Percentiles rank a stretch among this genome's conserved stretches.
Conservation (phyloP, 2,329 filamentous ascomycete genomes). For the Lithohypha guttulata region DNA sequence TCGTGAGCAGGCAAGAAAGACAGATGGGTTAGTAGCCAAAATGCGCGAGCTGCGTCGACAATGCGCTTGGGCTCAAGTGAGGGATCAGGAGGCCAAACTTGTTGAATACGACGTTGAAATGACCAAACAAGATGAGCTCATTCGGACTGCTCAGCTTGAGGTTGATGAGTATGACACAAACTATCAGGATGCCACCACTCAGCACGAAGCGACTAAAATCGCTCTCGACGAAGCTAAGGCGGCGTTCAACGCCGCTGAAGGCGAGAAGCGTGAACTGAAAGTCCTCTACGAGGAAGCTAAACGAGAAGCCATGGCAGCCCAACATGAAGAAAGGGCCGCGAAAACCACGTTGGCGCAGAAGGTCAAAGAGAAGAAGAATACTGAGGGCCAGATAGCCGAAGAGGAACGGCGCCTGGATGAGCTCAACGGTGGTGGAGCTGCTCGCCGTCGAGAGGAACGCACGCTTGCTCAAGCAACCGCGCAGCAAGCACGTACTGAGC, state of each 20-base stretch:
- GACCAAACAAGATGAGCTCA: conserved; percentile 33
- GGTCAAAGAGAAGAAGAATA: conserved; percentile 18
- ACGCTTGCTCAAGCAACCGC: conserved; percentile 46
- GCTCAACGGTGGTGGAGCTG: conserved; percentile 58
- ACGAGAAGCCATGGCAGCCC: conserved; percentile 43
- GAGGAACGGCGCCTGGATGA: conserved; percentile 50
- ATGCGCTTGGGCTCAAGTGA: conserved; percentile 79
- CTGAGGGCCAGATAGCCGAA: conserved; percentile 32
- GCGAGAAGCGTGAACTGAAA: conserved; percentile 37
- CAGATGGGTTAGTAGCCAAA: conserved; percentile 53
- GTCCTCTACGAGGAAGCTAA: conserved; percentile 44
- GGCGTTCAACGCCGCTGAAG: conserved; percentile 35
- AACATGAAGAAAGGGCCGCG: conserved; percentile 57
- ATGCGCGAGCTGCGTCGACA: conserved; percentile 52
- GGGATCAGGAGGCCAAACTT: conserved; percentile 54
- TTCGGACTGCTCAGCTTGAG: conserved; percentile 36
- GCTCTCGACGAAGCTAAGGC: conserved; percentile 35
- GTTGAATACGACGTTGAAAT: conserved; percentile 30
- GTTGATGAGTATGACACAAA: conserved; percentile 36
- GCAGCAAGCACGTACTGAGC: conserved; percentile 33
- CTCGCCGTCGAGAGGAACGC: conserved; percentile 49
- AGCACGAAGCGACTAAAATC: conserved; percentile 31
- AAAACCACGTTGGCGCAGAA: conserved; percentile 34
- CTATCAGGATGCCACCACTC: conserved; percentile 24
- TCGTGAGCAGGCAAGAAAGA: conserved; percentile 54